Evolutionary conservation across 176 grass and related monocot species (phyloP), one percentile per base, ranked within the genome.

Genomic region (Hordeum vulgare): DNA sequence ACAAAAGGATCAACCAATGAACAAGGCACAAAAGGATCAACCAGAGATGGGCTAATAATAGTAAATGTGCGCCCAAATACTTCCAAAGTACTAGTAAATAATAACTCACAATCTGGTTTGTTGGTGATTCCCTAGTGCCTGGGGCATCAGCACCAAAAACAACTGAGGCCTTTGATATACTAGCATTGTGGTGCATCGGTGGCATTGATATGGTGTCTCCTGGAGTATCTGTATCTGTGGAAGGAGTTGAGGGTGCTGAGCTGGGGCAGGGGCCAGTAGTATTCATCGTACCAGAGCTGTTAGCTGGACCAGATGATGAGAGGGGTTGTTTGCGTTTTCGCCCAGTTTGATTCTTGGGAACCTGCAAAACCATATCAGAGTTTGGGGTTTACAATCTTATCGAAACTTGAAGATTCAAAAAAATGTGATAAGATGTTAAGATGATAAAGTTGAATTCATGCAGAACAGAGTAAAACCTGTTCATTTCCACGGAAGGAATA

Each of bases 241-340:
- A 98, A 45, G 93, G 96, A 51, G 96, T 98, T 69, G 96, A 95
- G n/a, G 96, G 91, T 29, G 83, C 90, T 47, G 96, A 96, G 85
- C 95, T 91, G 42, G 92, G 92, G 72, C 93, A 90, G 29, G 91
- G 93, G 9, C 87, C 93, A 45, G 91, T 81, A 71, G 93, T 96
- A 86, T 96, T 94, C 64, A 81, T 76, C 23, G 96, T 96, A 49
- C 96, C 96, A 66, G 96, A 88, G 71, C 96, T 98, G 81, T 98
- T 92, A 27, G 89, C 93, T 75, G 87, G 96, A 82, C 80, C 89
- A 54, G 90, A 91, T 1, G 86, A 93, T 42, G 95, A 86, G 60
- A 90, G 84, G 31, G 90, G 90, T 33, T 91, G 92, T 78, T 98
- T 98, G 15, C 96, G 86, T 80, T 98, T 98, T 28, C 93, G 84